These are phyloP conservation scores for Arachis monticola DNA, from an alignment of 331 rosid genomes.

Conservation along the genomic window DNA sequence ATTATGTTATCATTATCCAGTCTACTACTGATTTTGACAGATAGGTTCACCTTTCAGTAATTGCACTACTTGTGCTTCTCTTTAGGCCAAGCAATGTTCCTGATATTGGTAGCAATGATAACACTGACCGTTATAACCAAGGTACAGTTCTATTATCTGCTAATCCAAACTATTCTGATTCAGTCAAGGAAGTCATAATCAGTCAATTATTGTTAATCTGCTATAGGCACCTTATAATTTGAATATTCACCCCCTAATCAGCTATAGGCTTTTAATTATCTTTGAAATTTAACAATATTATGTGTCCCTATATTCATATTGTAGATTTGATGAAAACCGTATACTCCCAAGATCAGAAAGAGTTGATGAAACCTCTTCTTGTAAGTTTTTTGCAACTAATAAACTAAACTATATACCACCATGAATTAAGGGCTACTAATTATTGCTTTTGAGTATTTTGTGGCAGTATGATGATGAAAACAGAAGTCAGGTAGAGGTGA, in stretches of 20 bases:
- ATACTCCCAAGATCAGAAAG: conserved; percentile 26
- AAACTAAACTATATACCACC: background rate
- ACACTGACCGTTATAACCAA: conserved; percentile 20
- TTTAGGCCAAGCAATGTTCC: conserved; percentile 23
- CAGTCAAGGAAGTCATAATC: background rate
- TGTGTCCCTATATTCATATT: background rate
- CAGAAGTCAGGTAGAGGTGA: conserved; percentile 11
- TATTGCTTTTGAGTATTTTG: background rate
- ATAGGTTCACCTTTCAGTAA: conserved; percentile 31
- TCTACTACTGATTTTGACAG: conserved; percentile 15
- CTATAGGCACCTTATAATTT: too few relatives aligned
- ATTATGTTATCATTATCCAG: conserved; percentile 9
- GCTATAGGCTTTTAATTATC: too few relatives aligned
- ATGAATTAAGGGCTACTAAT: background rate
- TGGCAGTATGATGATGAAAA: conserved; percentile 33
- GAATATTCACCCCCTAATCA: too few relatives aligned
- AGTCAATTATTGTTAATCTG: too few relatives aligned
- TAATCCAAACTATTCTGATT: background rate
- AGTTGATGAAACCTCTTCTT: conserved; percentile 37
- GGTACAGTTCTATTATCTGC: conserved; percentile 16
- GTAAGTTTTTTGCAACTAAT: conserved; percentile 14
- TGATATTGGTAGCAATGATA: conserved; percentile 1
- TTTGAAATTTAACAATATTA: background rate
- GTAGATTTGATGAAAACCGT: conserved; percentile 26
- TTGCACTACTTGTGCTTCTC: conserved; percentile 33